phyloP scores from a whole-genome alignment of 2,329 filamentous ascomycete genomes.

The Alternaria infectoria region DNA sequence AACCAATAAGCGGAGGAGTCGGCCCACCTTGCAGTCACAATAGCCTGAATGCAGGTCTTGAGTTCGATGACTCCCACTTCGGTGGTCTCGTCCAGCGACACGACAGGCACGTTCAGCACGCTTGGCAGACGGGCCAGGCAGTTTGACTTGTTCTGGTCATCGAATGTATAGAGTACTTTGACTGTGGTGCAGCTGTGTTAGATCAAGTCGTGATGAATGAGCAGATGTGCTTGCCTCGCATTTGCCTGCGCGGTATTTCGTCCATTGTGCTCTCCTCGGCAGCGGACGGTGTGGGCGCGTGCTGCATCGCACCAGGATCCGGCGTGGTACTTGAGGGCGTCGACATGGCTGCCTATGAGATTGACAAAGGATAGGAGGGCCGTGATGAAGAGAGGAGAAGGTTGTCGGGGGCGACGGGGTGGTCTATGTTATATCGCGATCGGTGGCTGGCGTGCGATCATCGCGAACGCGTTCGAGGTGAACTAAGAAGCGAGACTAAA shows the following conservation, averaged over 20 bases:
- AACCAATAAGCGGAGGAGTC: conserved; percentile 11
- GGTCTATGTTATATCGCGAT: conserved; percentile 39
- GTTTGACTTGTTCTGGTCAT: conserved; percentile 84
- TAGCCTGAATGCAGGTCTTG: conserved; percentile 82
- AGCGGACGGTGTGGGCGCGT: conserved; percentile 22
- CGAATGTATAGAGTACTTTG: conserved; percentile 96
- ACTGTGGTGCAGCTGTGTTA: conserved; percentile 61
- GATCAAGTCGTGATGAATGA: conserved; percentile 13
- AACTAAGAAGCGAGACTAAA: conserved; percentile 22
- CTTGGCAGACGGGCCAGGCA: conserved; percentile 88
- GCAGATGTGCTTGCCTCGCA: conserved; percentile 52
- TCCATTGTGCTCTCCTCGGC: conserved; percentile 33
- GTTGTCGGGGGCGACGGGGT: conserved; percentile 28
- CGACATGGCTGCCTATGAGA: conserved; percentile 40
- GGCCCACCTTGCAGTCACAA: conserved; percentile 67
- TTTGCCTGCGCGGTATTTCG: conserved; percentile 50
- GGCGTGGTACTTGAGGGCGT: conserved; percentile 33
- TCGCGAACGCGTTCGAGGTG: conserved; percentile 43
- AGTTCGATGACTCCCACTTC: conserved; percentile 89
- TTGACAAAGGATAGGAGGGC: conserved; percentile 20
- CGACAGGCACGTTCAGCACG: conserved; percentile 77
- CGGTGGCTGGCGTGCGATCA: conserved; percentile 46
- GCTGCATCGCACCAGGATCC: conserved; percentile 32
- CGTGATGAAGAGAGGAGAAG: conserved; percentile 20
- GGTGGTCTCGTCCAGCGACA: conserved; percentile 78